A percentile compares a stretch with the other conserved stretches of the same genome.
Evolutionary conservation across 208 protist species (phyloP).

Genomic region (Acanthamoeba sp.): DNA sequence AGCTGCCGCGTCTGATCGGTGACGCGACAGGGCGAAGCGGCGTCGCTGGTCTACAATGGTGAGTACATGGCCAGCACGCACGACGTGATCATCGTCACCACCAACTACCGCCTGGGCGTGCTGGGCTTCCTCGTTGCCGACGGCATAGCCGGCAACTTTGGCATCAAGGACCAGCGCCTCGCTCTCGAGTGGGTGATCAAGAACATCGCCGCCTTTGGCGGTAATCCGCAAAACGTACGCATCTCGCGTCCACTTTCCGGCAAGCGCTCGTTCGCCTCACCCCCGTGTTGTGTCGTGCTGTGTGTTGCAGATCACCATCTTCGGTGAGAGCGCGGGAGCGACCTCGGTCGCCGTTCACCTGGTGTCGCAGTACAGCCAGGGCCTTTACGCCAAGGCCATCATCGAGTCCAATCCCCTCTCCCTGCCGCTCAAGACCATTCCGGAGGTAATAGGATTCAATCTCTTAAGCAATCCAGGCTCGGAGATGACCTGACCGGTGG

Average conservation of each 20-base stretch:
- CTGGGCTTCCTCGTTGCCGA: slow-evolving; percentile 74
- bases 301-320: slow-evolving; percentile 82
- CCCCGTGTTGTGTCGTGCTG: not conserved
- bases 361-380: slow-evolving; percentile 72
- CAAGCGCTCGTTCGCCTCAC: not conserved
- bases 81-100: slow-evolving; percentile 53
- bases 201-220: slow-evolving; percentile 76
- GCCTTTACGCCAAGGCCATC: slow-evolving; percentile 85
- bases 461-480: not conserved
- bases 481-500: not conserved
- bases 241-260: not conserved
- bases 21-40: not conserved
- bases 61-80: not conserved
- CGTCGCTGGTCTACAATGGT: not conserved
- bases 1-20: too few relatives aligned
- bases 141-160: slow-evolving; percentile 45
- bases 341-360: slow-evolving; percentile 82
- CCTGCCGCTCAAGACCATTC: slow-evolving; percentile 74
- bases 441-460: not conserved
- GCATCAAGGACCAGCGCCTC: slow-evolving; percentile 69
- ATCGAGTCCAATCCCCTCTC: slow-evolving; percentile 79
- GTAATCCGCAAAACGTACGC: slow-evolving; percentile 32
- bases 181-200: slow-evolving; percentile 73
- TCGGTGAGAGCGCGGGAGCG: slow-evolving; percentile 88
- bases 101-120: slow-evolving; percentile 77